Base-by-base conservation (phyloP, 2,329 filamentous ascomycete genomes). In the Pseudocercospora vitis region DNA sequence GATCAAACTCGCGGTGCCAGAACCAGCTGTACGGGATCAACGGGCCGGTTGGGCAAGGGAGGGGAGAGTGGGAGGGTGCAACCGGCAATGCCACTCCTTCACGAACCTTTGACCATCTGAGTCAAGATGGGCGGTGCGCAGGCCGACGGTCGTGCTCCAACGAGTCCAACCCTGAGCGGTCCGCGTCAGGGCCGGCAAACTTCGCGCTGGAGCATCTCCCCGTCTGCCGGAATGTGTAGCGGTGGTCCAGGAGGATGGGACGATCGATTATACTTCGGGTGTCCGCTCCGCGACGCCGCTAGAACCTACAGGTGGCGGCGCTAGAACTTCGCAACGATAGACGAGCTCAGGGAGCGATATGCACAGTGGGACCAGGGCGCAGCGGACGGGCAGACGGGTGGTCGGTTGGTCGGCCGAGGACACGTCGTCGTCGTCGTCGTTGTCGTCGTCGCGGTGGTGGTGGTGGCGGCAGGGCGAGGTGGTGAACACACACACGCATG, bases 1-100 rank as follows among this genome's bases (percentile, higher is more conserved):
- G 37, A 42, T 42, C 37, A 26, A 42, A 42, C 37, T 42, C n/a
- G 37, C 37, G 37, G 37, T 42, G 37, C 37, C 42, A 45, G 26
- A 28, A 45, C 42, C 42, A 45, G 42, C 42, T 45, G 23, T 24
- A 45, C 42, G 42, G 42, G 42, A 45, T 7, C 42, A 18, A 31
- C 26, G 42, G 42, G 42, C 42, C 42, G 42, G 42, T 31, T 29
- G 42, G 42, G 35, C 35, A 40, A 21, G 35, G 35, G 18, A 40
- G 35, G 18, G 23, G 16, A 31, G 18, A 21, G 24, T 23, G 33
- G 14, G 32, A 14, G 32, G 32, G n/a, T 35, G 32, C 37, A 7
- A 40, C 39, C 21, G 39, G 21, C 21, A 24, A 4, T 28, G 39
- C 14, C 24, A 23, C 39, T 44, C 39, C 39, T n/a, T n/a, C n/a